A percentile compares a stretch with the other conserved stretches of the same genome.
Conservation (phyloP, 2,329 filamentous ascomycete genomes). For the Pseudohalonectria lignicola region DNA sequence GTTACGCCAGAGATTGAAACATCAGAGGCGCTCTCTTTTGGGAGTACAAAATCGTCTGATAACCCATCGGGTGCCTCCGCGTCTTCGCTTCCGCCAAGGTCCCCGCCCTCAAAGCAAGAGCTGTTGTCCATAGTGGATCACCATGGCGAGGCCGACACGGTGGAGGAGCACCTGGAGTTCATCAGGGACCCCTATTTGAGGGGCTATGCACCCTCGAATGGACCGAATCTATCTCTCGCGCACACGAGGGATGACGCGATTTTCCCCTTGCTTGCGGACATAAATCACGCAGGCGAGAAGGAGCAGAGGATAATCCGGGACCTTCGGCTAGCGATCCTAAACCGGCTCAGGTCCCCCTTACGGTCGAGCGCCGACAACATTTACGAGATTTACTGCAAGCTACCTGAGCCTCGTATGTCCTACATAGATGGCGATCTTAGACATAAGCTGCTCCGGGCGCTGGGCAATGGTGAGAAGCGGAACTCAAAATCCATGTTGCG, state of each 20-base stretch:
- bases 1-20: background rate
- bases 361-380: slow-evolving; percentile 28
- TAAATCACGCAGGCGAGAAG: slow-evolving; percentile 21
- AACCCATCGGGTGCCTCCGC: too few species aligned
- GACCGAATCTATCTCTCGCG: slow-evolving; percentile 36
- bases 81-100: too few species aligned
- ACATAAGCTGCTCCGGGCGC: slow-evolving; percentile 52
- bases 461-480: slow-evolving; percentile 52
- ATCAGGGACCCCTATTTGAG: slow-evolving; percentile 41
- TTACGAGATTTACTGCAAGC: slow-evolving; percentile 34
- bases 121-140: slow-evolving; percentile 42
- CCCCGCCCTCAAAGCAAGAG: slow-evolving; percentile 27
- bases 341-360: slow-evolving; percentile 29
- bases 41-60: too few species aligned
- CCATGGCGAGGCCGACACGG: slow-evolving; percentile 31
- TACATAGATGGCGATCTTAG: slow-evolving; percentile 41
- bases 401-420: slow-evolving; percentile 42
- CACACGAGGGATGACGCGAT: slow-evolving; percentile 35
- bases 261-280: slow-evolving; percentile 31
- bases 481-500: slow-evolving; percentile 55
- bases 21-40: too few species aligned
- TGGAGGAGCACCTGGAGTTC: slow-evolving; percentile 41
- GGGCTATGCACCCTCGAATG: slow-evolving; percentile 39
- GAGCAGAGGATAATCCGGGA: slow-evolving; percentile 22
- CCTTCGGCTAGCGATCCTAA: slow-evolving; percentile 26